phyloP scores from a whole-genome alignment of 176 grass and related monocot genomes.

The Saccharum spontaneum region DNA sequence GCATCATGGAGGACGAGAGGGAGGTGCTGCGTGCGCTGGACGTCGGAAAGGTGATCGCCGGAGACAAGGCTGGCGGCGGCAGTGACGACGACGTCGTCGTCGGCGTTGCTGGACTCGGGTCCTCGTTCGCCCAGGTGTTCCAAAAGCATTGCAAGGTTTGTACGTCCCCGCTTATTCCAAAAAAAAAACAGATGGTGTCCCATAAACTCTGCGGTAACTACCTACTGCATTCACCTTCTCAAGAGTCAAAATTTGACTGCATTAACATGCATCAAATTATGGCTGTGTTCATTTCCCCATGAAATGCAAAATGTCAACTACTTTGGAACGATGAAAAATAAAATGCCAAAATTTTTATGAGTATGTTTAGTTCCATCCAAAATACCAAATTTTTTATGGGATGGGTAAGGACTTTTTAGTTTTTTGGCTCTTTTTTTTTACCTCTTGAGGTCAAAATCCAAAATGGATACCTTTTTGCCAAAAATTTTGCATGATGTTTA shows the following conservation, averaged over 20 bases:
- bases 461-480: no score
- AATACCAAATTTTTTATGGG: no score
- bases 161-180: neutral
- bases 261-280: neutral
- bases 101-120: constrained; percentile 18
- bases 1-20: constrained; percentile 47
- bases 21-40: constrained; percentile 16
- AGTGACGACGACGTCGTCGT: neutral
- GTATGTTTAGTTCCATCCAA: no score
- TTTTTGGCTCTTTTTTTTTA: no score
- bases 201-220: neutral
- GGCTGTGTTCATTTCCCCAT: no score
- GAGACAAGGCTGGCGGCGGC: neutral
- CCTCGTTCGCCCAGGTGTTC: constrained; percentile 28
- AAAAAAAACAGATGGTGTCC: neutral
- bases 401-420: no score
- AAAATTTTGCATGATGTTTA: no score
- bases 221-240: neutral
- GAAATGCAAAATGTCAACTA: no score
- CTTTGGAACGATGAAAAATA: no score
- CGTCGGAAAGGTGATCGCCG: constrained; percentile 26
- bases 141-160: constrained; percentile 52
- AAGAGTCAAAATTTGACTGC: neutral
- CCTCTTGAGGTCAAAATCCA: no score
- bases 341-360: no score